Evolutionary conservation across 1,284 basidiomycete species (phyloP), one percentile per base, ranked within the genome.

Genomic region (Caloboletus firmus): DNA sequence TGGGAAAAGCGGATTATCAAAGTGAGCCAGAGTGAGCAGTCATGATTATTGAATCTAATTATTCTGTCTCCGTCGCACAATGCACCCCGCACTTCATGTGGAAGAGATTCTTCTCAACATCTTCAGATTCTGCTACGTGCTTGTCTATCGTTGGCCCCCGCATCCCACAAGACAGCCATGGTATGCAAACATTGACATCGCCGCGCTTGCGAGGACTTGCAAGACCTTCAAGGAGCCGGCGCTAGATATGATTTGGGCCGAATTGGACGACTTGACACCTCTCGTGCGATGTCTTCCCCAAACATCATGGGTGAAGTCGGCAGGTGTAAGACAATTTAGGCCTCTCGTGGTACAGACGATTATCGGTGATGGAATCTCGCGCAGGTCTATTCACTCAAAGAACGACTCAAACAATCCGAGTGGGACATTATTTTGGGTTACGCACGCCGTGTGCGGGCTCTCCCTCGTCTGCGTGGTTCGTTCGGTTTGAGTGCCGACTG

Each of bases 201-300:
- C 18, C 2, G n/a, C 34, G 1, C 37, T 61, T 4, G 59, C 60
- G 6, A 54, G 49, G 22, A 49, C 52, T 5, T 63, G 61, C 43
- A 62, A 5, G 30, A 20, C 41, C 41, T 62, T 64, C 49, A 62
- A 60, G 10, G 56, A 56, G 1, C 54, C 47, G 1, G 62, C 56
- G 5, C 10, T 64, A 10, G 35, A 57, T 17, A 36, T 51, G 45
- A 30, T 64, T 12, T 62, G 57, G 57, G 24, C 42, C 1, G 45
- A 49, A 11, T 44, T 62, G 22, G 24, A 45, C 8, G 37, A 45
- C 46, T 22, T 64, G 39, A 45, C 50, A 18, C 59, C 62, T 20
- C 46, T 62, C 3, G 44, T 64, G 10, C 45, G 37, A 39, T 62
- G 56, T 45, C 49, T 62, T 7, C 59, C 54, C 1, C 15, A 35